Evolutionary conservation across 176 grass and related monocot species (phyloP), one percentile per base, ranked within the genome.

Genomic region (Pontederia paniculata): DNA sequence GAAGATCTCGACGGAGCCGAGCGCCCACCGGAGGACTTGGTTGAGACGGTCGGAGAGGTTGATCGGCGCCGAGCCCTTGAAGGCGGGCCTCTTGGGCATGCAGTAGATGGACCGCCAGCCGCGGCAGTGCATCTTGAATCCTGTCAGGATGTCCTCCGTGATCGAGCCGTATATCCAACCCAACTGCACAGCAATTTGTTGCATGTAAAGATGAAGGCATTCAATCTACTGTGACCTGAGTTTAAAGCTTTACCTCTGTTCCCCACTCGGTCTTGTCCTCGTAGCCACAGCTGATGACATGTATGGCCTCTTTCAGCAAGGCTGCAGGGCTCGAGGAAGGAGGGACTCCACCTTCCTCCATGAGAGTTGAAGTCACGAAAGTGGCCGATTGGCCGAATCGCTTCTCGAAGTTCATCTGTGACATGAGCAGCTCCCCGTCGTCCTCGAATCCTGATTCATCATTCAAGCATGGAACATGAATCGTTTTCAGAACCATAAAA

Each of bases 351-450:
- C 94, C 94, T 66, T 98, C 94, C 73, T 98, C 94, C 94, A 98
- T 98, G 41, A 98, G 72, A n/a, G 94, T 98, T 15, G 94, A 98
- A 10, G 94, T 98, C 8, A 98, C 87, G 42, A 98, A 98, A 59
- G 87, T 83, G 18, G 94, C 83, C 0, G 94, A 98, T 55, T 93
- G 94, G 23, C 94, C 87, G 49, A 98, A 98, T 44, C 94, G 77
- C 80, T 98, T 98, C 83, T 98, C 94, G 44, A 98, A 98, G 78
- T 98, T 98, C 94, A 98, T 93, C 6, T 98, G 87, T 2, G 94
- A 98, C 94, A 98, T 93, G 50, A 98, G 51, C 67, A 88, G 47
- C 83, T 98, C 94, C 83, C 88, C 88, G 78, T 88, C 87, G 3
- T 81, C 63, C 28, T 88, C 94, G 67, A 82, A 31, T 19, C 83